Percentiles rank a stretch among this genome's conserved stretches.
Evolutionary conservation across 495 filamentous ascomycete species (phyloP).

Genomic region (Cudoniella acicularis): DNA sequence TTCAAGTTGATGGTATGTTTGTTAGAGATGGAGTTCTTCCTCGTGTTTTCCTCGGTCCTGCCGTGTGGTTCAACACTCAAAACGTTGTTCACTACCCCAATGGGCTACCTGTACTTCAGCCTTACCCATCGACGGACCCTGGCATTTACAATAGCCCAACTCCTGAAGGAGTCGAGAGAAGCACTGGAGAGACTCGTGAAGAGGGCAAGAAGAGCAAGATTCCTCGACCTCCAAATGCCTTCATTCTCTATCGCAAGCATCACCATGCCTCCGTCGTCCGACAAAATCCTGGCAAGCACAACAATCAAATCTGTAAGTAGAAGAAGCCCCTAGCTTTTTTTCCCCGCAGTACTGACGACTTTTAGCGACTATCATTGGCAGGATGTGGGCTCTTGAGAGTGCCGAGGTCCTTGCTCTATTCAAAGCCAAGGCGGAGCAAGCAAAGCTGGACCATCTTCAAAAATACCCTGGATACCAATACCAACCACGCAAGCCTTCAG

Average conservation of each 20-base stretch:
- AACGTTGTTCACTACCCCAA: neutral
- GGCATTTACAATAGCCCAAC: no score
- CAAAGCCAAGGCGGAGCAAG: constrained; percentile 32
- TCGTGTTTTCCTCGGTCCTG: neutral
- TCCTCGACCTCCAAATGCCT: constrained; percentile 42
- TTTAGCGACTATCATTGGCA: constrained; percentile 40
- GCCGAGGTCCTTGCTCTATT: constrained; percentile 32
- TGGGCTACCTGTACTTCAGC: neutral
- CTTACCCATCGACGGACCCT: no score
- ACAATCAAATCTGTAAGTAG: constrained; percentile 47
- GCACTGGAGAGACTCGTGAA: no score
- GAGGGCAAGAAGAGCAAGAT: no score
- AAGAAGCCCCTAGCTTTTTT: neutral
- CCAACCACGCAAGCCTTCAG: constrained; percentile 43
- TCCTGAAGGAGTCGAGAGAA: no score
- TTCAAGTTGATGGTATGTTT: neutral
- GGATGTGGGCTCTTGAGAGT: constrained; percentile 39
- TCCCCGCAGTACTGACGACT: constrained; percentile 22
- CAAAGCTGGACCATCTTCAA: constrained; percentile 38
- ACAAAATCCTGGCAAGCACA: constrained; percentile 37
- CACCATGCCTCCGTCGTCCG: constrained; percentile 34
- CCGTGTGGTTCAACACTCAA: neutral
- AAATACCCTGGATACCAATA: constrained; percentile 47
- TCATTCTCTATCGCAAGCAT: constrained; percentile 43
- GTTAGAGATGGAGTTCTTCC: neutral